Conservation (phyloP, 768 basidiomycete species). For the Mycena venus region DNA sequence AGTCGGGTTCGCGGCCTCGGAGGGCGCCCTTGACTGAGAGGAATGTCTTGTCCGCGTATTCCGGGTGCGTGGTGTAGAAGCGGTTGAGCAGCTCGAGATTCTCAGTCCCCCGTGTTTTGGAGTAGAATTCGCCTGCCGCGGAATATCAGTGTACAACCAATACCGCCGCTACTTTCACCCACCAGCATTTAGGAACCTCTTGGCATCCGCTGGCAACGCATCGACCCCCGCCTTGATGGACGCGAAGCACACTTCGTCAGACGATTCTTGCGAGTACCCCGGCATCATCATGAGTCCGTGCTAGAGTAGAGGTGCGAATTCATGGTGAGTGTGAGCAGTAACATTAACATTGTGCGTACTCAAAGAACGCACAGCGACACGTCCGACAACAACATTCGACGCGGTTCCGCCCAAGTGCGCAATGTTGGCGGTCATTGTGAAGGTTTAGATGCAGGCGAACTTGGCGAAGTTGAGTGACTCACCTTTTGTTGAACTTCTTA, state of each 20-base stretch:
- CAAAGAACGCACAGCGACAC: conserved; percentile 1
- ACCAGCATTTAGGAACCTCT: conserved; percentile 61
- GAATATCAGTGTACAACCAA: background rate
- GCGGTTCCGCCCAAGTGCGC: conserved; percentile 12
- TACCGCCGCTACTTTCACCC: background rate
- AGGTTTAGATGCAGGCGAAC: no score
- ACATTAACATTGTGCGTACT: background rate
- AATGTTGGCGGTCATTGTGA: background rate
- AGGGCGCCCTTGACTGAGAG: conserved; percentile 49
- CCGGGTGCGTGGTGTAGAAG: conserved; percentile 60
- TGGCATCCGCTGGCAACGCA: conserved; percentile 56
- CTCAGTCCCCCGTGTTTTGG: background rate
- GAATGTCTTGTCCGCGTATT: conserved; percentile 49
- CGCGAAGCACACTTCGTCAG: conserved; percentile 73
- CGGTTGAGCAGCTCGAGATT: conserved; percentile 59
- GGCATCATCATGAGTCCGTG: conserved; percentile 38
- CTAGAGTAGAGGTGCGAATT: conserved; percentile 10
- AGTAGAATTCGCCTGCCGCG: conserved; percentile 24
- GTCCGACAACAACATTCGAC: conserved; percentile 9
- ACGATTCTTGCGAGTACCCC: conserved; percentile 42
- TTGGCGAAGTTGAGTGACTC: no score
- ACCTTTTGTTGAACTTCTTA: no score
- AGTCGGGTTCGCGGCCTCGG: background rate
- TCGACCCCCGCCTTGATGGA: conserved; percentile 69
- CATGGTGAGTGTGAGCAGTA: no score